phyloP scores from a whole-genome alignment of 768 basidiomycete genomes.

The Mycena venus region DNA sequence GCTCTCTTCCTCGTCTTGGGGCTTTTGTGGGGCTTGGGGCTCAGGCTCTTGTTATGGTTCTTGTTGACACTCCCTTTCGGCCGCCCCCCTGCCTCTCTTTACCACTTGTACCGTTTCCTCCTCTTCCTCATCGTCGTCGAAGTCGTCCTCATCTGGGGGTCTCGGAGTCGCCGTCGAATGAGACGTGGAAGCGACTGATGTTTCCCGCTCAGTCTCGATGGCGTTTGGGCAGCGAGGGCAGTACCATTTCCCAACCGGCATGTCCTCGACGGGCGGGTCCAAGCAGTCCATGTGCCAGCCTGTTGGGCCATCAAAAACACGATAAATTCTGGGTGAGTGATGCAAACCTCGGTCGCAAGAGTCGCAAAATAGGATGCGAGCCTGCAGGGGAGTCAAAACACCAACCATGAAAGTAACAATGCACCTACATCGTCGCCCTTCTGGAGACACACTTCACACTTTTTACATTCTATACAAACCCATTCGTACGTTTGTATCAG shows the following conservation, averaged over 20 bases:
- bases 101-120: conserved; percentile 39
- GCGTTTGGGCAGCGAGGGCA: conserved; percentile 72
- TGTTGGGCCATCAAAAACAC: conserved; percentile 37
- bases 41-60: no score
- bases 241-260: conserved; percentile 85
- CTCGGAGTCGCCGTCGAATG: conserved; percentile 40
- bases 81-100: conserved; percentile 31
- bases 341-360: conserved; percentile 87
- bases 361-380: conserved; percentile 91
- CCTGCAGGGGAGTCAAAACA: conserved; percentile 59
- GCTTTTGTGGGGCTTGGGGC: no score
- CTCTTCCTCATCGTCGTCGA: conserved; percentile 49
- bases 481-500: conserved; percentile 82
- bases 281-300: conserved; percentile 92
- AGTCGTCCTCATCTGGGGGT: conserved; percentile 43
- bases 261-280: conserved; percentile 73
- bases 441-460: conserved; percentile 86
- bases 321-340: conserved; percentile 32
- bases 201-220: conserved; percentile 37
- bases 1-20: conserved; percentile 35
- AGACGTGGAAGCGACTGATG: conserved; percentile 61
- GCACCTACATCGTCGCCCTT: conserved; percentile 91
- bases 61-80: conserved; percentile 39
- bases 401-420: conserved; percentile 23
- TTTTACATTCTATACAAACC: conserved; percentile 94